A percentile compares a stretch with the other conserved stretches of the same genome.
These are phyloP conservation scores for Rhizoctonia solani DNA, from an alignment of 1,284 basidiomycete species.

Conservation along the genomic window DNA sequence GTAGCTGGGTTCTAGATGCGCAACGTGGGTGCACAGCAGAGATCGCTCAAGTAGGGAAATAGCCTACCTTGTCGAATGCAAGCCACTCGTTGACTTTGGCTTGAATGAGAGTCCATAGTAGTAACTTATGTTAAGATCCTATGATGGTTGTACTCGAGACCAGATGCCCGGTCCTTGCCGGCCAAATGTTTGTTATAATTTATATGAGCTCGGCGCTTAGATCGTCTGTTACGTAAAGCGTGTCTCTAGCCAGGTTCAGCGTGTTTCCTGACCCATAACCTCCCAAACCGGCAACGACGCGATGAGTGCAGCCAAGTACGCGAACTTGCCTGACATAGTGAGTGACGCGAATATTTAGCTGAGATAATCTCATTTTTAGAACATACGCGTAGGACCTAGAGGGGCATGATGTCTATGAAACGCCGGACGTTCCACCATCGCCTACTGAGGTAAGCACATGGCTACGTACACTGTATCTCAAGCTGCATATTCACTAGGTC, in stretches of 20 bases:
- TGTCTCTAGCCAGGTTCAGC: not conserved
- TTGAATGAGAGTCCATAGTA: not conserved
- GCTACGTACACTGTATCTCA: not conserved
- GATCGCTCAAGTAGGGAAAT: not conserved
- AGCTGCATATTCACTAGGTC: slow-evolving; percentile 12
- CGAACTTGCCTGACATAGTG: slow-evolving; percentile 88
- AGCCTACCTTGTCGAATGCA: slow-evolving; percentile 54
- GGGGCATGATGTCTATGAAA: slow-evolving; percentile 88
- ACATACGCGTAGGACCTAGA: slow-evolving; percentile 67
- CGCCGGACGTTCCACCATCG: slow-evolving; percentile 69
- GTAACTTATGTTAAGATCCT: too few relatives aligned
- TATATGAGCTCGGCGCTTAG: too few relatives aligned
- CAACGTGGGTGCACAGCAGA: not conserved
- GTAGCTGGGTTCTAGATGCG: slow-evolving; percentile 46
- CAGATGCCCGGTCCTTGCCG: not conserved
- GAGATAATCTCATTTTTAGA: not conserved
- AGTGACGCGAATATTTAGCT: slow-evolving; percentile 43
- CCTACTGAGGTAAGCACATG: slow-evolving; percentile 52
- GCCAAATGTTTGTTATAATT: not conserved
- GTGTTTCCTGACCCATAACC: not conserved
- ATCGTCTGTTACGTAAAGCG: too few relatives aligned
- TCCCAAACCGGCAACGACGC: not conserved
- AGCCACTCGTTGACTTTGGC: slow-evolving; percentile 54
- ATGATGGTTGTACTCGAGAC: too few relatives aligned
- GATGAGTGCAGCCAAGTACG: slow-evolving; percentile 81